Percentiles rank a stretch among this genome's conserved stretches.
Conservation (phyloP, 2,329 filamentous ascomycete genomes). For the Cladophialophora immunda region DNA sequence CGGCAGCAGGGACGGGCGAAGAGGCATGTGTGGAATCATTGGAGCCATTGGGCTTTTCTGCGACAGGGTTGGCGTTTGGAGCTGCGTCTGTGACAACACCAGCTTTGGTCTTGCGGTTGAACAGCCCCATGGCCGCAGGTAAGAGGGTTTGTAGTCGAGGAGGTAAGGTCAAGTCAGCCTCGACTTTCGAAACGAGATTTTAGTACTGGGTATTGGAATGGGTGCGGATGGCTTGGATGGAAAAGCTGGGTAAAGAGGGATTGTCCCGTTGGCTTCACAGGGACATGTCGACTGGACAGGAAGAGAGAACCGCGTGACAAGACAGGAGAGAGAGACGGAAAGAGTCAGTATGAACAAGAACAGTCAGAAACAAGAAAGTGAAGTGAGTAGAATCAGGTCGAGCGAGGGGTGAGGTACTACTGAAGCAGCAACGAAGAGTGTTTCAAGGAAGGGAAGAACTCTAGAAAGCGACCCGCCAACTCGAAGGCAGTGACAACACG, state of each 20-base stretch:
- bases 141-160: slow-evolving; percentile 15
- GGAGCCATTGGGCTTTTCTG: slow-evolving; percentile 31
- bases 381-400: not conserved
- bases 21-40: slow-evolving; percentile 4
- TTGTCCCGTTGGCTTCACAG: not conserved
- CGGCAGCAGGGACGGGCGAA: slow-evolving; percentile 14
- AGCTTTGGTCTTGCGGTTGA: slow-evolving; percentile 29
- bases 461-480: not conserved
- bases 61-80: not conserved
- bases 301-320: not conserved
- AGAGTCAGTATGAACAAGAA: not conserved
- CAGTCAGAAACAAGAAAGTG: not conserved
- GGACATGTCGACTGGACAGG: not conserved
- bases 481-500: slow-evolving; percentile 6
- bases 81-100: not conserved
- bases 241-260: not conserved
- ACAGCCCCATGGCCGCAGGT: slow-evolving; percentile 35
- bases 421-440: slow-evolving; percentile 1
- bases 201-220: not conserved
- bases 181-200: not conserved
- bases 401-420: not conserved
- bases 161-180: not conserved
- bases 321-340: not conserved
- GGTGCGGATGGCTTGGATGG: not conserved
- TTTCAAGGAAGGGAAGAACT: not conserved